Conservation (phyloP, 257 asterid genomes). For the Solanum appendiculatum region DNA sequence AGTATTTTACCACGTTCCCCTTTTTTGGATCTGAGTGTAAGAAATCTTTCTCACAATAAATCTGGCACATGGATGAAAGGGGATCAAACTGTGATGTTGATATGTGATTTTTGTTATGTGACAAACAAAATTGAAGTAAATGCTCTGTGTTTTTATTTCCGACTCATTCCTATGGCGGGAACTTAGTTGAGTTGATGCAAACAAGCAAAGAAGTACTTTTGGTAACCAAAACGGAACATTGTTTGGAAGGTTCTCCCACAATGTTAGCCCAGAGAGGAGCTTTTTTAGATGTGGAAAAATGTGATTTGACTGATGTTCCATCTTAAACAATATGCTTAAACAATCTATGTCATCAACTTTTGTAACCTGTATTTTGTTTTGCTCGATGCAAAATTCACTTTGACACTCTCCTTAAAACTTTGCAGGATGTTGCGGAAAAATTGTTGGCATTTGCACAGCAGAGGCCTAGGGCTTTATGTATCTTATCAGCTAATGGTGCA, state of each 20-base stretch:
- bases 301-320: neutral
- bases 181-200: neutral
- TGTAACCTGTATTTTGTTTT: neutral
- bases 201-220: neutral
- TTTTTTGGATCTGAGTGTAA: neutral
- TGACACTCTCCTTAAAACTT: neutral
- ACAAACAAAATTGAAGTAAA: neutral
- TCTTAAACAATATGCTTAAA: neutral
- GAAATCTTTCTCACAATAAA: neutral
- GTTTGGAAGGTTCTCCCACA: neutral
- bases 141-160: neutral
- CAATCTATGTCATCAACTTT: neutral
- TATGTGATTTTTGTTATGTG: neutral
- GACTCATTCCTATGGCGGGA: neutral
- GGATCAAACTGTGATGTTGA: neutral
- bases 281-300: neutral
- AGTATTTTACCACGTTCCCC: neutral
- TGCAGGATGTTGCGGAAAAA: constrained; percentile 84
- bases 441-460: constrained; percentile 87
- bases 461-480: constrained; percentile 88
- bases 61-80: neutral
- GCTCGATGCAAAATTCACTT: neutral
- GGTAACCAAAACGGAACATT: neutral
- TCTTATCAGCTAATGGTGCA: constrained; percentile 77
- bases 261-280: neutral